phyloP scores from a whole-genome alignment of 1,139 yeast genomes.

The Sugiyamaella neomexicana region DNA sequence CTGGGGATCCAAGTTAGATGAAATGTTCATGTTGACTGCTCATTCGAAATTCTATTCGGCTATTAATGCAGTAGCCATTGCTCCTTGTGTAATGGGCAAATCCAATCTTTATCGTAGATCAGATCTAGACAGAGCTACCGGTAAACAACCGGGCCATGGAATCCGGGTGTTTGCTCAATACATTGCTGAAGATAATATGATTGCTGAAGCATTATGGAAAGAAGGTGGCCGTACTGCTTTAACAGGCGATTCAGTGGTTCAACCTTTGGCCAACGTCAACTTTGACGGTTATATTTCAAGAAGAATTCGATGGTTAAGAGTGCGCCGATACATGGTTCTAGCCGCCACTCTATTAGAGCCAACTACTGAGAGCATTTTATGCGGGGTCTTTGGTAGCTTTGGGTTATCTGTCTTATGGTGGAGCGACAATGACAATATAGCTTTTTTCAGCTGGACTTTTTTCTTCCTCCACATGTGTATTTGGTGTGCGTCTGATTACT shows the following conservation, averaged over 20 bases:
- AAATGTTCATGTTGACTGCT: slow-evolving; percentile 79
- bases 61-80: slow-evolving; percentile 70
- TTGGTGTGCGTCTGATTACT: slow-evolving; percentile 67
- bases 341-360: slow-evolving; percentile 87
- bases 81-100: slow-evolving; percentile 94
- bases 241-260: slow-evolving; percentile 77
- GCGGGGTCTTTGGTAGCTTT: slow-evolving; percentile 63
- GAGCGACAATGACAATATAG: slow-evolving; percentile 1
- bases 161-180: slow-evolving; percentile 72
- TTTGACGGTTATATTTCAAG: slow-evolving; percentile 60
- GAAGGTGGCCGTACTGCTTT: slow-evolving; percentile 71
- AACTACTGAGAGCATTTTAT: slow-evolving; percentile 72
- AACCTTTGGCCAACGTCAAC: slow-evolving; percentile 60
- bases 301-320: slow-evolving; percentile 82
- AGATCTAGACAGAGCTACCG: slow-evolving; percentile 58
- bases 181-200: slow-evolving; percentile 93
- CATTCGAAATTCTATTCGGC: slow-evolving; percentile 84
- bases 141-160: slow-evolving; percentile 44
- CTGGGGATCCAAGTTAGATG: slow-evolving; percentile 75
- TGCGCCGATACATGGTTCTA: slow-evolving; percentile 85
- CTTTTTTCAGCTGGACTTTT: slow-evolving; percentile 35
- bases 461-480: slow-evolving; percentile 55
- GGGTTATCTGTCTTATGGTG: slow-evolving; percentile 51
- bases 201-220: slow-evolving; percentile 83
- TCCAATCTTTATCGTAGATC: slow-evolving; percentile 74